Percentiles rank a stretch among this genome's conserved stretches.
Evolutionary conservation across 257 asterid species (phyloP).

Genomic region (Jaltomata sinuosa): DNA sequence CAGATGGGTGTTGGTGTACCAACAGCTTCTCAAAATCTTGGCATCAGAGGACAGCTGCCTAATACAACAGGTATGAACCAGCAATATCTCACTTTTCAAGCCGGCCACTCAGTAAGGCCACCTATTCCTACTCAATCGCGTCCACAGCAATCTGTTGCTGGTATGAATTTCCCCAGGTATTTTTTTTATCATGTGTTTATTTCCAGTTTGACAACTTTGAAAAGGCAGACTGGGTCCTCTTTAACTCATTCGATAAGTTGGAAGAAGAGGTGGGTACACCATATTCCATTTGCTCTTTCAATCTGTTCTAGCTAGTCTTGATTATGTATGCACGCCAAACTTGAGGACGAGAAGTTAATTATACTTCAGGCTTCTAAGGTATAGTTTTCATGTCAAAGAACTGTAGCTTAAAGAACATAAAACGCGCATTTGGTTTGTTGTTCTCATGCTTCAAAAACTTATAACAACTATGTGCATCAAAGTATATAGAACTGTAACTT

Average conservation of each 20-base stretch:
- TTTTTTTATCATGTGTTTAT: too few relatives aligned
- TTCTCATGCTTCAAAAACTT: too few relatives aligned
- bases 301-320: neutral
- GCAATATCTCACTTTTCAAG: too few relatives aligned
- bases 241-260: constrained; percentile 41
- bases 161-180: too few relatives aligned
- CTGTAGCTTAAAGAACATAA: neutral
- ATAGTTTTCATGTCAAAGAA: neutral
- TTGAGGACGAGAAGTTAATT: neutral
- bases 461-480: neutral
- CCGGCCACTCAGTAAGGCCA: too few relatives aligned
- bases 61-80: too few relatives aligned
- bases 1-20: too few relatives aligned
- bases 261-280: constrained; percentile 37
- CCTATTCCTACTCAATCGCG: too few relatives aligned
- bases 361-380: neutral
- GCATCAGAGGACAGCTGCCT: too few relatives aligned
- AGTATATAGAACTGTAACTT: neutral
- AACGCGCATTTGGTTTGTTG: neutral
- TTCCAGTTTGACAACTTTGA: constrained; percentile 32
- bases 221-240: constrained; percentile 50
- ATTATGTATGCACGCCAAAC: neutral
- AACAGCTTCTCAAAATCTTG: too few relatives aligned
- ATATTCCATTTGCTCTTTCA: neutral
- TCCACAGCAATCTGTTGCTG: too few relatives aligned